A percentile compares a stretch with the other conserved stretches of the same genome.
Evolutionary conservation across 2,329 filamentous ascomycete species (phyloP).

Genomic region (Nothomitra cinnamomea): DNA sequence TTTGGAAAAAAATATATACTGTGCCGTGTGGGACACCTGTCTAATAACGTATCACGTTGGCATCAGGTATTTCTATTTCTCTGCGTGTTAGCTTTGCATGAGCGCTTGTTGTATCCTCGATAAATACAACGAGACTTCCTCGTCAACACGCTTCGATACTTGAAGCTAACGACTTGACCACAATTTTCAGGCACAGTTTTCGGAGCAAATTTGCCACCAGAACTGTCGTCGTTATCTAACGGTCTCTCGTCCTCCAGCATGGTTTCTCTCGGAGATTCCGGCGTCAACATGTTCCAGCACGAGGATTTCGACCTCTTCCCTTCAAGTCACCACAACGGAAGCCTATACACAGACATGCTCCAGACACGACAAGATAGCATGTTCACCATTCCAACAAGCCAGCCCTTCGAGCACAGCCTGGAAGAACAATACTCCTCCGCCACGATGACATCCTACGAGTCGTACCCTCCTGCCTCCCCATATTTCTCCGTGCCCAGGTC

Average conservation of each 20-base stretch:
- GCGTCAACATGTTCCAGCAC: background rate
- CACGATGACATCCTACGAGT: constrained; percentile 7
- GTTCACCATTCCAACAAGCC: constrained; percentile 5
- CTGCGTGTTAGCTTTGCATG: background rate
- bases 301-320: background rate
- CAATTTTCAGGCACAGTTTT: background rate
- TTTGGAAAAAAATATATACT: too few species aligned
- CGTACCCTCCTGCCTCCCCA: constrained; percentile 7
- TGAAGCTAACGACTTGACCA: background rate
- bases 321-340: background rate
- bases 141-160: background rate
- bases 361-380: constrained; percentile 1
- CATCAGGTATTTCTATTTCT: background rate
- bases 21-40: too few species aligned
- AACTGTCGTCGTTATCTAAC: background rate
- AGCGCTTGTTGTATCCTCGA: background rate
- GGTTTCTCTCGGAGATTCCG: constrained; percentile 1
- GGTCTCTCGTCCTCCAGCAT: background rate
- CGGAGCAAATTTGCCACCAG: background rate
- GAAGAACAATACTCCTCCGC: background rate
- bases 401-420: constrained; percentile 3
- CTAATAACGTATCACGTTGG: too few species aligned
- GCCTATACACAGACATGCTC: background rate
- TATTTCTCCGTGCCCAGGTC: constrained; percentile 6
- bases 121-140: background rate